Conservation (phyloP, 768 basidiomycete species). For the Kwoniella heveanensis region DNA sequence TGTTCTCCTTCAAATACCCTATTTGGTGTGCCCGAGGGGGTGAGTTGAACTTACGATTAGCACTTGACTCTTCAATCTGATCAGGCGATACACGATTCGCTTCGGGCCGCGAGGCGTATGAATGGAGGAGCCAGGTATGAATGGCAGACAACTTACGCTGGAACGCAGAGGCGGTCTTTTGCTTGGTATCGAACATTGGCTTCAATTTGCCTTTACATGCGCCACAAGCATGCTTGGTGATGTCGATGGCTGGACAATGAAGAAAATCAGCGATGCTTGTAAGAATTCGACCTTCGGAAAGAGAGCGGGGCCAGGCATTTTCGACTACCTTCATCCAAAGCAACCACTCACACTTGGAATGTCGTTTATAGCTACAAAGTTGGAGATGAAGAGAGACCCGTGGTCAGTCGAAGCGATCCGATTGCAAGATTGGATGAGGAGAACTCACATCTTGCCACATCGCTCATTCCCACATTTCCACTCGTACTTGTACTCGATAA, state of each 20-base stretch:
- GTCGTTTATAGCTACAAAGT: constrained; percentile 43
- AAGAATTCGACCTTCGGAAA: no score
- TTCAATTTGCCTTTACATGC: constrained; percentile 47
- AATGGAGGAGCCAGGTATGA: no score
- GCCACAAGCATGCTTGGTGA: constrained; percentile 53
- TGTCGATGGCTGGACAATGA: constrained; percentile 50
- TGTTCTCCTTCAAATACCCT: constrained; percentile 46
- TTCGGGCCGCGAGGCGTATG: no score
- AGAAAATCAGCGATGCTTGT: not conserved
- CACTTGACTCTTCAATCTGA: no score
- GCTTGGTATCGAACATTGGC: constrained; percentile 46
- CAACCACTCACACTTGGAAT: constrained; percentile 51
- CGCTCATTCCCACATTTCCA: constrained; percentile 42
- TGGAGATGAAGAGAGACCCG: not conserved
- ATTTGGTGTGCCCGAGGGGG: not conserved
- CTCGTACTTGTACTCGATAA: constrained; percentile 57
- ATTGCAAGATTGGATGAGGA: not conserved
- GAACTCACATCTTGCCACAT: constrained; percentile 55
- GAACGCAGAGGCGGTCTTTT: constrained; percentile 46
- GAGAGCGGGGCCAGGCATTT: no score
- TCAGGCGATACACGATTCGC: no score
- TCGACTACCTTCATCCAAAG: no score
- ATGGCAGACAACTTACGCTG: constrained; percentile 46
- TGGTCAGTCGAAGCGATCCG: not conserved
- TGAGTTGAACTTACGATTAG: no score